Conservation (phyloP, 495 filamentous ascomycete genomes). For the Neurospora sp. region DNA sequence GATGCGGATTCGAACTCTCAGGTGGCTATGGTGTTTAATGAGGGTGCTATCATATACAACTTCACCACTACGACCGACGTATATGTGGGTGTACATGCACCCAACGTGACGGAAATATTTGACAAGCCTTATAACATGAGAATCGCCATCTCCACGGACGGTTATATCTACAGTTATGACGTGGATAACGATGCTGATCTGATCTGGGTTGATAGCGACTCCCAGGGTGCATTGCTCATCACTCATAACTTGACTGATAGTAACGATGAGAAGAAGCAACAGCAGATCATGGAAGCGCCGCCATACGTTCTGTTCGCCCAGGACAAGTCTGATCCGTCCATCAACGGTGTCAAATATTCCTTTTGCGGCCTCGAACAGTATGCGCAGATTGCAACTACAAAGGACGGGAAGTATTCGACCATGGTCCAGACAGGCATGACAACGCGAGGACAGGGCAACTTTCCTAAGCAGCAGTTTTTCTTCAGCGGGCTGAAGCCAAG, state of each 20-base stretch:
- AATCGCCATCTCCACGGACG: constrained; percentile 73
- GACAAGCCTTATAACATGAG: constrained; percentile 61
- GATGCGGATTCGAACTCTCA: constrained; percentile 35
- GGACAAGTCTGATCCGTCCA: constrained; percentile 44
- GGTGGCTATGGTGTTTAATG: constrained; percentile 26
- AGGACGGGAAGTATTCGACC: constrained; percentile 26
- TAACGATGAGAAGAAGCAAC: constrained; percentile 28
- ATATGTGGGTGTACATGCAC: constrained; percentile 66
- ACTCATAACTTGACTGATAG: constrained; percentile 55
- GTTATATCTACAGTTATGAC: constrained; percentile 53
- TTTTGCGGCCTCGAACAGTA: constrained; percentile 59
- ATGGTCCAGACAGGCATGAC: constrained; percentile 58
- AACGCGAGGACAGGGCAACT: constrained; percentile 44
- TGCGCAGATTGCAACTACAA: constrained; percentile 52
- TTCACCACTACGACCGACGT: constrained; percentile 49
- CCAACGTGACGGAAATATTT: constrained; percentile 44
- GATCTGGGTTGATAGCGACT: constrained; percentile 72
- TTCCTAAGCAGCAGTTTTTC: constrained; percentile 80
- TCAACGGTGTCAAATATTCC: constrained; percentile 61
- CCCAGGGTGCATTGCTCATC: constrained; percentile 61
- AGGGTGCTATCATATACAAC: constrained; percentile 54
- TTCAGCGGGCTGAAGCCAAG: constrained; percentile 60
- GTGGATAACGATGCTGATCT: constrained; percentile 39
- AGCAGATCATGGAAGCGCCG: constrained; percentile 48
- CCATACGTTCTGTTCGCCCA: constrained; percentile 76